Evolutionary conservation across 2,329 filamentous ascomycete genomes (phyloP), one percentile per base, ranked within the genome.

Genomic region (Penicillium sp.): DNA sequence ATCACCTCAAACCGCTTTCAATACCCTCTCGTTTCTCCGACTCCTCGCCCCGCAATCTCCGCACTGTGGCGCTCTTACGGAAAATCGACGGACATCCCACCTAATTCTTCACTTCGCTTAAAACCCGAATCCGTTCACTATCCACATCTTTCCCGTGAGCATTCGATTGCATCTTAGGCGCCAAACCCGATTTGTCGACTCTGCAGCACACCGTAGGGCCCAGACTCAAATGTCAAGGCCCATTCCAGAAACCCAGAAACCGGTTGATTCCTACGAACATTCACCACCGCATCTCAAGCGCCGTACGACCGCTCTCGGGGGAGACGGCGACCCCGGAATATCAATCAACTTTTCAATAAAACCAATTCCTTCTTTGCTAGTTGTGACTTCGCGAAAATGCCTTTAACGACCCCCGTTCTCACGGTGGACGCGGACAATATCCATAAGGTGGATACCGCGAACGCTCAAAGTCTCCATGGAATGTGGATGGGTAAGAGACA

Each of bases 381-480:
- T 37, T 55, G 60, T 61, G 63, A 58, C 60, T 47, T 55, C 56
- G 48, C 51, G 64, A 73, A 56, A 34, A 97, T 97, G 91, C 88
- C 88, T 74, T 83, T 95, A 71, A 83, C 87, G 70, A 84, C 85
- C 53, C 87, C 91, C 64, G 87, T 97, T 68, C 78, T 97, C 65
- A 89, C 88, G 55, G 87, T 97, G 69, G 89, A 96, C 75, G 84
- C 88, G 57, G 87, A 85, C 67, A 85, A 91, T 61, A 90, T 98
- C 69, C 87, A 93, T 76, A 88, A 94, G 69, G 88, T 97, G 64
- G 90, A 97, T 72, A 95, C 91, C 1, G 80, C 85, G 59, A 95
- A 95, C 69, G 84, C 88, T 26, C 88, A 95, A 72, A 94, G 90
- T 66, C 81, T 97, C 45, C 94, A 93, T 73, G 90, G 87, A 75